Evolutionary conservation across 306 rosid genomes (phyloP).

Genomic region (Vigna mungo): DNA sequence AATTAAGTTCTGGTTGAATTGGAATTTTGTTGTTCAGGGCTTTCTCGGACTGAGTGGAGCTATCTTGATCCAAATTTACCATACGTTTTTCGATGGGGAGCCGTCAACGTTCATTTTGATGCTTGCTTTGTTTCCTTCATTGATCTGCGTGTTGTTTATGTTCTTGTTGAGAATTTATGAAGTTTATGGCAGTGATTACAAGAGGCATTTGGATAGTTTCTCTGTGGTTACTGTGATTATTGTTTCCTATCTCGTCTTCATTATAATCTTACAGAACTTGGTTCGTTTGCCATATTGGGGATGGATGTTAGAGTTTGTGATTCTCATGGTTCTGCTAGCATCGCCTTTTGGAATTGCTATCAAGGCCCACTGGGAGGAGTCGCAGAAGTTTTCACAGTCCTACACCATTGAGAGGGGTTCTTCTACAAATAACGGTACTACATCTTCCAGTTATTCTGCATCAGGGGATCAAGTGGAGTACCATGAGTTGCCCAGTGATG

Average conservation of each 20-base stretch:
- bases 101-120: slow-evolving; percentile 73
- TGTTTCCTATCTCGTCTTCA: slow-evolving; percentile 71
- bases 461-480: slow-evolving; percentile 45
- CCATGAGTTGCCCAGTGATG: slow-evolving; percentile 57
- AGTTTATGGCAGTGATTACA: slow-evolving; percentile 48
- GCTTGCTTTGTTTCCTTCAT: slow-evolving; percentile 77
- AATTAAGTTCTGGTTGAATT: neutral
- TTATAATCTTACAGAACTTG: slow-evolving; percentile 61
- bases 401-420: slow-evolving; percentile 36
- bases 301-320: slow-evolving; percentile 39
- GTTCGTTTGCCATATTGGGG: slow-evolving; percentile 63
- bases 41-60: slow-evolving; percentile 95
- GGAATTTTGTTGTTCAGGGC: slow-evolving; percentile 62
- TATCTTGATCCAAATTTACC: slow-evolving; percentile 72
- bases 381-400: slow-evolving; percentile 5
- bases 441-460: slow-evolving; percentile 40
- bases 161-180: slow-evolving; percentile 70
- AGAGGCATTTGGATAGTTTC: slow-evolving; percentile 70
- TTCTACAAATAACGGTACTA: slow-evolving; percentile 20
- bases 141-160: slow-evolving; percentile 60
- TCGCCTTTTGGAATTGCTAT: slow-evolving; percentile 72
- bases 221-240: slow-evolving; percentile 62
- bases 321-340: slow-evolving; percentile 64
- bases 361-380: slow-evolving; percentile 62
- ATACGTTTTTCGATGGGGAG: slow-evolving; percentile 59